Evolutionary conservation across 768 basidiomycete species (phyloP).

Genomic region (Lactarius deliciosus): DNA sequence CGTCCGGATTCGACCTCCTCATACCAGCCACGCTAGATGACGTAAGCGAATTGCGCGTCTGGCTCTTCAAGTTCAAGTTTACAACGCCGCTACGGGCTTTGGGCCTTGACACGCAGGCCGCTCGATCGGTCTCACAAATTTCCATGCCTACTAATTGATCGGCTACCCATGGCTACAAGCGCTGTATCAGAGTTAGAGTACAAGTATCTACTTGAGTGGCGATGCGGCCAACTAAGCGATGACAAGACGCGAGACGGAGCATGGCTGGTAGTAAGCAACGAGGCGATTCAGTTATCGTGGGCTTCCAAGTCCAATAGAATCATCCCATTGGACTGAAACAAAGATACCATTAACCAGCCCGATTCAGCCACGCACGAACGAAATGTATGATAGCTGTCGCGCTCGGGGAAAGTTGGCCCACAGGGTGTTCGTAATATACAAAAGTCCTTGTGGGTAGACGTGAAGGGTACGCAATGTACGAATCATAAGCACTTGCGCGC

Average conservation of each 20-base stretch:
- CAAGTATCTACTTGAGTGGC: not conserved
- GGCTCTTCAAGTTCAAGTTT: no score
- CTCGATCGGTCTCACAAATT: not conserved
- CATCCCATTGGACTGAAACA: conserved; percentile 17
- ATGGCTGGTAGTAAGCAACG: not conserved
- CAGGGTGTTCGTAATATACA: conserved; percentile 24
- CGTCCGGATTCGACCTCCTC: conserved; percentile 14
- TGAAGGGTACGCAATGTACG: conserved; percentile 23
- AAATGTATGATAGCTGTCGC: conserved; percentile 12
- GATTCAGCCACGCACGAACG: no score
- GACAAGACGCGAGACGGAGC: not conserved
- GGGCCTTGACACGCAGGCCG: no score
- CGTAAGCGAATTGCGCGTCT: conserved; percentile 13
- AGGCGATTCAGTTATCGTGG: not conserved
- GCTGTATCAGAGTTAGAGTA: not conserved
- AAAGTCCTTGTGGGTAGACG: conserved; percentile 14
- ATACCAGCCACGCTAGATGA: conserved; percentile 20
- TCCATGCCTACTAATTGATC: not conserved
- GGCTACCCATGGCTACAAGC: not conserved
- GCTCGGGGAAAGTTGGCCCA: conserved; percentile 15
- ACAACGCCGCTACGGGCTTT: no score
- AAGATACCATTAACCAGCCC: not conserved
- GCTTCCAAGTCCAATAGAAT: conserved; percentile 25
- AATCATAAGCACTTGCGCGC: not conserved
- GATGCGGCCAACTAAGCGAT: not conserved